These are phyloP conservation scores for Cardamine resedifolia DNA, from an alignment of 345 rosid genomes.

Conservation along the genomic window DNA sequence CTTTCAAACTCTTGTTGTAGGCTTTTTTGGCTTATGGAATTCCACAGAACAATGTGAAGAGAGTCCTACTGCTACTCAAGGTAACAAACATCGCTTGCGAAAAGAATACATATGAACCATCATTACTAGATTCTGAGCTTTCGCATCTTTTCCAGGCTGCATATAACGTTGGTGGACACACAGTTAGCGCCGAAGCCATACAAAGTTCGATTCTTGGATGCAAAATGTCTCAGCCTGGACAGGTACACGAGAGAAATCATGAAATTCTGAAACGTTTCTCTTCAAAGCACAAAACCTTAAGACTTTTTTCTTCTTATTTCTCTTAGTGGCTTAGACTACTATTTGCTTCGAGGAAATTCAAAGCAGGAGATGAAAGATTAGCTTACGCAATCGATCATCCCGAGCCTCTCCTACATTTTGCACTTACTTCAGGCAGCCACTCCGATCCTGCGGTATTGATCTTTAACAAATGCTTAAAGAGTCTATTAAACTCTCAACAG, in stretches of 20 bases:
- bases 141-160: constrained; percentile 66
- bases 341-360: constrained; percentile 74
- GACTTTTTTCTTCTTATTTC: constrained; percentile 15
- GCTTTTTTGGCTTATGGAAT: constrained; percentile 91
- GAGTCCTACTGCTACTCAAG: constrained; percentile 76
- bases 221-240: constrained; percentile 93
- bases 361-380: constrained; percentile 66
- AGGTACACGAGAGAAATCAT: constrained; percentile 46
- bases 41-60: constrained; percentile 86
- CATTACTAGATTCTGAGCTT: neutral
- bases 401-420: constrained; percentile 78
- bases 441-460: constrained; percentile 91
- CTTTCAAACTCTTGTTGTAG: constrained; percentile 39
- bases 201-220: constrained; percentile 78
- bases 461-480: neutral
- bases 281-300: neutral
- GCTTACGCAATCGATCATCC: constrained; percentile 62
- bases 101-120: constrained; percentile 12
- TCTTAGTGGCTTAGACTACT: constrained; percentile 79
- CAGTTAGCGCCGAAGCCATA: constrained; percentile 79
- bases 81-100: constrained; percentile 37
- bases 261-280: neutral
- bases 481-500: neutral
- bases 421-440: constrained; percentile 89
- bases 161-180: constrained; percentile 88